Evolutionary conservation across 768 basidiomycete genomes (phyloP).

Genomic region (Brasilioporus rufonigricans): DNA sequence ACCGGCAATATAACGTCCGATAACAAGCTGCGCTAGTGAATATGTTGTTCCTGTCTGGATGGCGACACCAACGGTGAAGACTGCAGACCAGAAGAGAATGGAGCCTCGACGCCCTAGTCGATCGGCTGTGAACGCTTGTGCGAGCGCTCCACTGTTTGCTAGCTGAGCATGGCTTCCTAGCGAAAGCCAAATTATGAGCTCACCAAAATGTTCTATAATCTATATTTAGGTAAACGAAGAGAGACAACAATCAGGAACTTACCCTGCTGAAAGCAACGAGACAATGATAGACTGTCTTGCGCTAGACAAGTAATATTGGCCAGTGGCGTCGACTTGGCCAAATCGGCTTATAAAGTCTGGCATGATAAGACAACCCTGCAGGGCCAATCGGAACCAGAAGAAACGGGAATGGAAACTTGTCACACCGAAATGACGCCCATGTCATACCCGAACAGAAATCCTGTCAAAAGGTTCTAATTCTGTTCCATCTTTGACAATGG

Average conservation of each 20-base stretch:
- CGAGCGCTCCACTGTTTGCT: constrained; percentile 54
- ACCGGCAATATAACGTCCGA: constrained; percentile 75
- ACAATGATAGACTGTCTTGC: constrained; percentile 76
- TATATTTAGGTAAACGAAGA: too few relatives aligned
- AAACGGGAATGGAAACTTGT: background rate
- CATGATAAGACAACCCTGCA: constrained; percentile 76
- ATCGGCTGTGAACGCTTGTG: constrained; percentile 73
- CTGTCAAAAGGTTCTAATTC: constrained; percentile 19
- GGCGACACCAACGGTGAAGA: constrained; percentile 68
- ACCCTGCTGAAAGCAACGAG: constrained; percentile 75
- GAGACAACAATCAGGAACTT: background rate
- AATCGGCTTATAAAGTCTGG: constrained; percentile 69
- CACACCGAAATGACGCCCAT: constrained; percentile 74
- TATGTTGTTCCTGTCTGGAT: constrained; percentile 65
- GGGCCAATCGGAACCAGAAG: background rate
- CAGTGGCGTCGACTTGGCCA: constrained; percentile 49
- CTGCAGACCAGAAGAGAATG: constrained; percentile 70
- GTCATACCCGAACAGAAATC: constrained; percentile 73
- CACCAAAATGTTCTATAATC: constrained; percentile 49
- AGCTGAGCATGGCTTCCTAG: background rate
- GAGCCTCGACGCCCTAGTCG: constrained; percentile 67
- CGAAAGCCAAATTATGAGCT: constrained; percentile 11
- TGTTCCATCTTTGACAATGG: background rate
- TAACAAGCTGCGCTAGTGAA: constrained; percentile 62
- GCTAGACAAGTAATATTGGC: constrained; percentile 51